Evolutionary conservation across 2,329 filamentous ascomycete species (phyloP).

Genomic region (Aureobasidium subglaciale): DNA sequence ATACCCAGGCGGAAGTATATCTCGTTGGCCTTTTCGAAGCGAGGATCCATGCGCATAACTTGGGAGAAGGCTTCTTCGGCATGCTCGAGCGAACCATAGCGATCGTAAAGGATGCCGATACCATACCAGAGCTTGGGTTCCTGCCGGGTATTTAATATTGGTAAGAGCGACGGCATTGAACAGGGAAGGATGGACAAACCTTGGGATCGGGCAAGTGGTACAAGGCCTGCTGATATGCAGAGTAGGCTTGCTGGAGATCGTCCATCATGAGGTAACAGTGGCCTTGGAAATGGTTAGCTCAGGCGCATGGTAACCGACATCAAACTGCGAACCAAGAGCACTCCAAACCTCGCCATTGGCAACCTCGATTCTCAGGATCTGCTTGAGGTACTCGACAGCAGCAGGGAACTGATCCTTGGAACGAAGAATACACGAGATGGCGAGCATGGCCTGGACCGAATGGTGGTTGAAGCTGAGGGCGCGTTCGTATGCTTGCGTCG

Average conservation of each 20-base stretch:
- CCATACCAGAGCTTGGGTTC: conserved; percentile 98
- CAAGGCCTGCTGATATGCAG: conserved; percentile 89
- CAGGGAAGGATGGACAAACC: conserved; percentile 44
- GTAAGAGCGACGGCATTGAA: conserved; percentile 6
- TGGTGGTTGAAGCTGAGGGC: conserved; percentile 80
- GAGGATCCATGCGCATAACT: conserved; percentile 96
- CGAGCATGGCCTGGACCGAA: conserved; percentile 87
- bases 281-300: conserved; percentile 46
- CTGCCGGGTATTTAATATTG: conserved; percentile 36
- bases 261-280: conserved; percentile 99
- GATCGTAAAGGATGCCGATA: conserved; percentile 93
- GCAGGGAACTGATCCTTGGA: conserved; percentile 90
- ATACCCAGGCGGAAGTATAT: conserved; percentile 99
- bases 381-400: conserved; percentile 86
- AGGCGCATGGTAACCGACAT: neutral
- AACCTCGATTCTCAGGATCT: conserved; percentile 80
- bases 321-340: conserved; percentile 62
- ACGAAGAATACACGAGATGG: conserved; percentile 84
- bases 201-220: conserved; percentile 92
- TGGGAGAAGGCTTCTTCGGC: conserved; percentile 97
- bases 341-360: conserved; percentile 96
- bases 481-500: conserved; percentile 83
- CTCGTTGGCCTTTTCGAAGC: conserved; percentile 97
- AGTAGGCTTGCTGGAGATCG: conserved; percentile 91
- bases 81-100: conserved; percentile 93